Conservation (phyloP, 495 filamentous ascomycete genomes). For the Aspergillus olivimuriae region DNA sequence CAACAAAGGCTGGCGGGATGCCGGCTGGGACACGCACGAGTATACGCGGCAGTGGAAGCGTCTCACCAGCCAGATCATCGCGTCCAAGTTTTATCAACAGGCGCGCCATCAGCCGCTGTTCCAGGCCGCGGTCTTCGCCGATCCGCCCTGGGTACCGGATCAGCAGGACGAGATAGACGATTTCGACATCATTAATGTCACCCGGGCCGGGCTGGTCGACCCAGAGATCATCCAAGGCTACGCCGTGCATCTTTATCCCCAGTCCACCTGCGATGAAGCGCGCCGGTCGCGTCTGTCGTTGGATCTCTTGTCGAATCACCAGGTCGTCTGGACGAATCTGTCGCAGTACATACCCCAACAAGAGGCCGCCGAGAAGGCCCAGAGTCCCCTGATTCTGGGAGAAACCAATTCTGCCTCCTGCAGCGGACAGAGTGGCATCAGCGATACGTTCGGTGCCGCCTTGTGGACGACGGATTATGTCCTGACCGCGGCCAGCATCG, state of each 20-base stretch:
- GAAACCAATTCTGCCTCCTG: constrained; percentile 33
- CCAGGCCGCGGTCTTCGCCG: constrained; percentile 7
- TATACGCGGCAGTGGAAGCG: constrained; percentile 5
- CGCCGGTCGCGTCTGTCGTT: constrained; percentile 1
- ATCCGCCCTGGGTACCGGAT: constrained; percentile 4
- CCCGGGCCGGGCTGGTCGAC: constrained; percentile 3
- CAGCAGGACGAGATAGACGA: constrained; percentile 8
- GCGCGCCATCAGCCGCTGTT: constrained; percentile 2
- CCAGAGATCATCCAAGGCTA: constrained; percentile 2
- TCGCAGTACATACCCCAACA: constrained; percentile 19
- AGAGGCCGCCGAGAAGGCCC: constrained; percentile 19
- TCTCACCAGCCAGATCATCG: constrained; percentile 3
- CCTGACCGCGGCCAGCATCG: constrained; percentile 23
- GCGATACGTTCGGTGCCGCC: constrained; percentile 30
- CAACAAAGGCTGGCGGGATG: constrained; percentile 3
- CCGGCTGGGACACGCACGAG: neutral
- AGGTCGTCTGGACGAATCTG: constrained; percentile 14
- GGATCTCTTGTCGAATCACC: constrained; percentile 3
- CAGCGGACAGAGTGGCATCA: constrained; percentile 24
- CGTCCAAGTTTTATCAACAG: constrained; percentile 2
- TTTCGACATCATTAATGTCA: constrained; percentile 8
- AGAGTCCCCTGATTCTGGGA: constrained; percentile 26
- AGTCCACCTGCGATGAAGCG: constrained; percentile 5
- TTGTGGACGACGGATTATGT: constrained; percentile 33
- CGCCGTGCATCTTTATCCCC: constrained; percentile 7